Base-by-base conservation (phyloP, 176 grass and related monocot species). In the Ensete glaucum region DNA sequence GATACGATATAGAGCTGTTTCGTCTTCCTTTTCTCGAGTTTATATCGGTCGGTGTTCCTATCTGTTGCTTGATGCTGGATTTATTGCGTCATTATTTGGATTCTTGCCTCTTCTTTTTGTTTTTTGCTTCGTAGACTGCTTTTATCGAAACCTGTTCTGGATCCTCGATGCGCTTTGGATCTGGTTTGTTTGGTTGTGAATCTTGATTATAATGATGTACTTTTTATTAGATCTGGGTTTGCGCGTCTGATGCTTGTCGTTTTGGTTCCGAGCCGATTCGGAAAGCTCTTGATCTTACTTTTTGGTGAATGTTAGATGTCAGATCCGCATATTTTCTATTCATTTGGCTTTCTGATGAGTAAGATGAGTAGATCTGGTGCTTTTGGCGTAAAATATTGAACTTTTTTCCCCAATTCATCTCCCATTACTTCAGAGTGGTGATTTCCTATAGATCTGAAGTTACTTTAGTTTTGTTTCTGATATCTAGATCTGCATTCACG, bases 361-460 rank as follows among this genome's bases (percentile, higher is more conserved):
- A 22, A 63, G 19, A 22, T 23, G 19, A 63, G 60, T 25, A 26
- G 63, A 27, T 65, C 20, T 24, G 62, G 24, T 24, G 3, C 21
- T 24, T 64, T 21, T 24, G n/a, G 22, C 12, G 9, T 27, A 26
- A 65, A 26, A 13, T 11, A 12, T 65, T 12, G 9, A 65, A 65
- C 63, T 20, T 62, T n/a, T 26, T 26, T 27, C 1, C 14, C 10
- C 4, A 1, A 12, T 27, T n/a, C 12, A 11, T 65, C 1, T 65
- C 26, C 26, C 22, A 65, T 12, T 10, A 4, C 9, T 4, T 1
- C 12, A 9, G 23, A 2, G 11, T 65, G 9, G 22, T 65, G 20
- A 65, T 65, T 65, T 26, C 21, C 23, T 27, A 65, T 65, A 65
- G 63, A 65, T 65, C 63, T 65, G 23, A 26, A 65, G 21, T 65